Evolutionary conservation across 2,329 filamentous ascomycete species (phyloP), one percentile per base, ranked within the genome.

Genomic region (Nannizziopsis arthrosporioides): DNA sequence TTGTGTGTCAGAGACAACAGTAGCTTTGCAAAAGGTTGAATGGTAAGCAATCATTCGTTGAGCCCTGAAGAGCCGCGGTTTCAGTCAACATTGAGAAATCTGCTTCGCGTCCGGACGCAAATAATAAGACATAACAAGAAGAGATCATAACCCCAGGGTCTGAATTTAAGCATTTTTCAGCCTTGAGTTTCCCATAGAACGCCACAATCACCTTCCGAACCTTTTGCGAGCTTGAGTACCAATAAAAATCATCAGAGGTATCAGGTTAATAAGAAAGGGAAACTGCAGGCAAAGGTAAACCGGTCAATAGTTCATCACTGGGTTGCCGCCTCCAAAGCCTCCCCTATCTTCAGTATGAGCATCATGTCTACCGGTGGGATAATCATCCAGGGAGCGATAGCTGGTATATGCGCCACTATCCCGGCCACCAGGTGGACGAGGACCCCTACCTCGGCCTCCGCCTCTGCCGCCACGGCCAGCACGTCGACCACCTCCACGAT

Each of bases 311-410:
- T 69, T 66, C 67, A 69, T 68, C 11, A 63, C 54, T 17, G 61
- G 61, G 18, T 54, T 58, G n/a, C 57, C 60, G 42, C 53, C 53
- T 18, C 55, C 56, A 34, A 58, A 48, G 10, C 60, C 39, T 48
- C 54, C 53, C 38, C 58, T 60, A n/a, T 61, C 59, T 11, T 65
- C 63, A 22, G 56, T 48, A 6, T 58, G 42, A 4, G 57, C 58
- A 38, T 68, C 65, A 42, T 60, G 51, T 56, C 31, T 54, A 12
- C 53, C 52, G 11, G 54, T 42, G 15, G 53, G 55, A 46, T 68
- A 64, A 55, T 86, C 82, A 60, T 85, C 82, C 1, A 85, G 70
- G 1, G 81, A 85, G 49, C 75, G 74, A 61, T 86, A 85, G 39
- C 71, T 68, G 52, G 73, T 69, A 49, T 70, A 67, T 19, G 72